phyloP scores from a whole-genome alignment of 2,329 filamentous ascomycete genomes.

The Lecanicillium sp. region DNA sequence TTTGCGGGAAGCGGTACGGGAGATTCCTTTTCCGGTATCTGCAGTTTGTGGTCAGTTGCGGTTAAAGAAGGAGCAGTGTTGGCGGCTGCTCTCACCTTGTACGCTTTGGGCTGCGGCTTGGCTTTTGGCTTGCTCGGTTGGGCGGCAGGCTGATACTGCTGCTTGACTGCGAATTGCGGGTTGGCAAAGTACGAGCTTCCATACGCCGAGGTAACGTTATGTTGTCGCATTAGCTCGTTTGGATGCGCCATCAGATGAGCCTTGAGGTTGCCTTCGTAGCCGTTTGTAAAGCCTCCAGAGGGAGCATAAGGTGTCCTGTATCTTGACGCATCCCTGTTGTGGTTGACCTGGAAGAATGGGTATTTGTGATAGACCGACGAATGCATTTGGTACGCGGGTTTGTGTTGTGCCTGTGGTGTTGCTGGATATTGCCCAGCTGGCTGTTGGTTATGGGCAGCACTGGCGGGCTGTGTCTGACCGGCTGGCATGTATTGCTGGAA shows the following conservation, averaged over 20 bases:
- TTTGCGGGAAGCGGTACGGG: conserved; percentile 36
- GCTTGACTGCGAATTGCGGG: neutral
- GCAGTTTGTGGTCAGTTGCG: conserved; percentile 18
- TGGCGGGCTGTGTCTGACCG: neutral
- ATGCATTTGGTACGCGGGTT: conserved; percentile 25
- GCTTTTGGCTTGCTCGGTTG: conserved; percentile 16
- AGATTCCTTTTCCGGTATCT: conserved; percentile 32
- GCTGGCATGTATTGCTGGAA: too few relatives aligned
- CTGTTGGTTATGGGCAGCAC: neutral
- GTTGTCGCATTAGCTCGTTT: conserved; percentile 15
- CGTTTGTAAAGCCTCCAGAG: conserved; percentile 52
- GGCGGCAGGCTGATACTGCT: conserved; percentile 10
- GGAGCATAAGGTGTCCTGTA: conserved; percentile 54
- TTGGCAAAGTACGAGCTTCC: neutral
- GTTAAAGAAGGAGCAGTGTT: conserved; percentile 9
- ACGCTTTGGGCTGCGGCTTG: conserved; percentile 18
- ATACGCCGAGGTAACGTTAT: neutral
- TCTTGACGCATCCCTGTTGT: conserved; percentile 48
- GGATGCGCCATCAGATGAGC: conserved; percentile 34
- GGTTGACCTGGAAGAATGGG: conserved; percentile 50
- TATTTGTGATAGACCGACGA: conserved; percentile 44
- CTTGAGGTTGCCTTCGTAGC: conserved; percentile 46
- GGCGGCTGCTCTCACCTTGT: conserved; percentile 18
- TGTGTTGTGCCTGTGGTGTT: conserved; percentile 11
- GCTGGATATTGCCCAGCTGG: conserved; percentile 13